Base-by-base conservation (phyloP, 208 protist species). In the Wallacemonas sp. region DNA sequence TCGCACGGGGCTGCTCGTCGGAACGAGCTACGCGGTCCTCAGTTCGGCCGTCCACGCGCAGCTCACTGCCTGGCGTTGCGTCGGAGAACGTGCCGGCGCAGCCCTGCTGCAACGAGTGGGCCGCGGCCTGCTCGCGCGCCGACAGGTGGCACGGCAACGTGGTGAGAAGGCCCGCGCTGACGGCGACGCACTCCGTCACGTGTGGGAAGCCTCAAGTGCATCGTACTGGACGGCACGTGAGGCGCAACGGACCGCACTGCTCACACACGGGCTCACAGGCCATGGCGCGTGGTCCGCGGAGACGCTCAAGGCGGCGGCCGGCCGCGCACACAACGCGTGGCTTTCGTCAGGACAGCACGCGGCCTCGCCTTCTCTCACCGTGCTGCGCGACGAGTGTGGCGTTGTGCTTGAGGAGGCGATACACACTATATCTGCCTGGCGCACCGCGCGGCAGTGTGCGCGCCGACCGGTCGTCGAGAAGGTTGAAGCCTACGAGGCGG, bases 1-100 rank as follows among this genome's bases (percentile, higher is more conserved):
- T 19, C 50, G 50, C 30, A 15, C 29, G 4, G 29, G 29, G 3
- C 26, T 37, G n/a, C 15, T 57, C 3, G 5, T 57, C 15, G 50
- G 50, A 3, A 19, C 50, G n/a, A 57, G 50, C 50, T 57, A 57
- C 50, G 50, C 30, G 2, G 50, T 57, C 3, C 12, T 57, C 30
- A 32, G 3, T 9, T 5, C 9, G 34, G 12, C 8, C 30, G 24
- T 19, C 4, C 30, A 17, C n/a, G 26, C 50, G 30, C 30, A 39
- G 29, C 50, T 57, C n/a, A 4, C 12, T 19, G 50, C 50, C 15
- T 57, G 24, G 29, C n/a, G n/a, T 15, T 21, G 15, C n/a, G 50
- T 37, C 12, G 26, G 12, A n/a, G 30, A 27, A 3, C 2, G 4
- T 3, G 10, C n/a, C 12, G 21, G 29, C 6, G 50, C 30, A 32